These are phyloP conservation scores for Pichia heedii DNA, from an alignment of 805 yeast genomes.

Conservation along the genomic window DNA sequence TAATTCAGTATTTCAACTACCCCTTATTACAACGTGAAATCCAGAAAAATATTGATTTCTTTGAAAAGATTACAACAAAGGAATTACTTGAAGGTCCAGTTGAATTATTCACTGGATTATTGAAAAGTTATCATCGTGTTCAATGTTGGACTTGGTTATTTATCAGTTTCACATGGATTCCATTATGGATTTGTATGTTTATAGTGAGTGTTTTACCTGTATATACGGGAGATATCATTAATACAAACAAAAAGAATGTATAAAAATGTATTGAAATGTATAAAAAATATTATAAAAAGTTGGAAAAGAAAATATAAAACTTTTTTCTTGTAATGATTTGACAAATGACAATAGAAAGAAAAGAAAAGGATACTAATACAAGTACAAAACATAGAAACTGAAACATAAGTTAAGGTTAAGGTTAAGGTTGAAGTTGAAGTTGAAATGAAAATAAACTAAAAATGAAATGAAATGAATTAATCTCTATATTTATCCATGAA, in stretches of 20 bases:
- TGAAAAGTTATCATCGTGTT: slow-evolving; percentile 56
- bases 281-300: not conserved
- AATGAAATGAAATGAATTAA: not conserved
- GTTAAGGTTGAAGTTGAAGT: too few species aligned
- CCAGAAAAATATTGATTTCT: slow-evolving; percentile 11
- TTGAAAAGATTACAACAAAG: slow-evolving; percentile 8
- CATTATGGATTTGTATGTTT: slow-evolving; percentile 53
- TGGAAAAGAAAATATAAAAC: too few species aligned
- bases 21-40: slow-evolving; percentile 14
- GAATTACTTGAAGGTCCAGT: slow-evolving; percentile 26
- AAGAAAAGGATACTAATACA: too few species aligned
- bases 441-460: not conserved
- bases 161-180: slow-evolving; percentile 68
- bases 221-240: not conserved
- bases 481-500: slow-evolving; percentile 51
- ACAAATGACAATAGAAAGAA: too few species aligned
- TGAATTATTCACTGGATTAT: slow-evolving; percentile 40
- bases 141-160: slow-evolving; percentile 85
- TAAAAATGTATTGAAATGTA: not conserved
- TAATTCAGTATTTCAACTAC: slow-evolving; percentile 23
- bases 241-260: not conserved
- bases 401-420: too few species aligned
- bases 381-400: too few species aligned
- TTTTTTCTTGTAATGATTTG: too few species aligned
- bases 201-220: slow-evolving; percentile 12